Evolutionary conservation across 2,329 filamentous ascomycete genomes (phyloP).

Genomic region (Botrytis deweyae): DNA sequence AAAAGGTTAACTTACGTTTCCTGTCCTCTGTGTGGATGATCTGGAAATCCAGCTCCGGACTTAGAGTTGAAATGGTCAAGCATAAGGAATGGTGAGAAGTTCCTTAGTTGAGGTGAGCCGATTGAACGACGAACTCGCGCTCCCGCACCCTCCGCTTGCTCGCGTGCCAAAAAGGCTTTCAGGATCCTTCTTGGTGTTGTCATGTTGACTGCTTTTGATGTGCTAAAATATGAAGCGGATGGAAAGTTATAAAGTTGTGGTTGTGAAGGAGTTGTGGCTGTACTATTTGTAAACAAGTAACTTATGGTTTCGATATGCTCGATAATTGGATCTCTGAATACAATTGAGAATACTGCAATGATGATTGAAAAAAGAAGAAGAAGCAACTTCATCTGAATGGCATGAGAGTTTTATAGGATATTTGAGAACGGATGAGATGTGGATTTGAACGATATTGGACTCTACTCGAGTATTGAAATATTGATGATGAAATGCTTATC

Average conservation of each 20-base stretch:
- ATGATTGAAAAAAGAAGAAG: conserved; percentile 33
- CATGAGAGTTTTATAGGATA: conserved; percentile 2
- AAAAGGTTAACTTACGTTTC: conserved; percentile 32
- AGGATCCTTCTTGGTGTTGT: conserved; percentile 72
- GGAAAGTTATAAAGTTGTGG: conserved; percentile 28
- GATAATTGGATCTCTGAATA: conserved; percentile 32
- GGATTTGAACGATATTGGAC: neutral
- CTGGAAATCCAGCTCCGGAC: conserved; percentile 83
- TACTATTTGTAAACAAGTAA: conserved; percentile 26
- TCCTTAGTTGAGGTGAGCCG: conserved; percentile 76
- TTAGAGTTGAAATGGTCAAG: conserved; percentile 86
- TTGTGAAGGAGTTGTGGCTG: conserved; percentile 20
- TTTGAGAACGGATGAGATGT: neutral
- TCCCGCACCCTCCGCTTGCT: conserved; percentile 85
- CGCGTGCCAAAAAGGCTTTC: conserved; percentile 78
- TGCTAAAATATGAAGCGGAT: conserved; percentile 27
- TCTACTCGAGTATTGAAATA: neutral
- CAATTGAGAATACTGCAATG: conserved; percentile 35
- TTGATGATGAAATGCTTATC: conserved; percentile 21
- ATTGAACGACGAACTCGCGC: conserved; percentile 85
- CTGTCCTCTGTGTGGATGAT: conserved; percentile 68
- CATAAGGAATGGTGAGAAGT: conserved; percentile 94
- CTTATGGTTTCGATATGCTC: conserved; percentile 26
- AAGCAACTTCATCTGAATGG: conserved; percentile 34
- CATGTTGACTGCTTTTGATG: conserved; percentile 48